Conservation (phyloP, 495 filamentous ascomycete genomes). For the Parachaetomium inaequale region DNA sequence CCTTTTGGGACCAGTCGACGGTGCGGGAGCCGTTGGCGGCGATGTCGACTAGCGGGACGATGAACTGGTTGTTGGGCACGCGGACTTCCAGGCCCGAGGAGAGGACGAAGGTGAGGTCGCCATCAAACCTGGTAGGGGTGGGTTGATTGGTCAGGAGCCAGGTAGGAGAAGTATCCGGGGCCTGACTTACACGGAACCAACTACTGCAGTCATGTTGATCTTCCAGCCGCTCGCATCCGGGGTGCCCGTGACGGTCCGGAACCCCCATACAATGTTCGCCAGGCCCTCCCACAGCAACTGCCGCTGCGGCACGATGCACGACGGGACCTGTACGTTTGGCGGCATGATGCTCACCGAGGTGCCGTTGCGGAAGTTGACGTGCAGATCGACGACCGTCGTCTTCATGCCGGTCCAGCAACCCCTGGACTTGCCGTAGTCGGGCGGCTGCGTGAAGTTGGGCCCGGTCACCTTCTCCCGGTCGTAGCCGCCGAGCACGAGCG, state of each 20-base stretch:
- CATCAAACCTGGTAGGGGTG: neutral
- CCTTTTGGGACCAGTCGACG: neutral
- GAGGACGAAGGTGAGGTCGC: neutral
- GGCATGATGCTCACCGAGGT: conserved; percentile 25
- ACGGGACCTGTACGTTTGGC: conserved; percentile 30
- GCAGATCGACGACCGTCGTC: conserved; percentile 24
- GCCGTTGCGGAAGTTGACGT: conserved; percentile 22
- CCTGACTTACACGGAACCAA: neutral
- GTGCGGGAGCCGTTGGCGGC: neutral
- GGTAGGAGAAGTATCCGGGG: neutral
- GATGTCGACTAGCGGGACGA: neutral
- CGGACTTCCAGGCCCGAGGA: neutral
- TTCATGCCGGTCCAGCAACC: conserved; percentile 35
- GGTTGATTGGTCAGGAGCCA: neutral
- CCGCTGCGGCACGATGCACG: conserved; percentile 38
- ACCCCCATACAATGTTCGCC: conserved; percentile 22
- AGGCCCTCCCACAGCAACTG: conserved; percentile 22
- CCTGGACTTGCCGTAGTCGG: conserved; percentile 19
- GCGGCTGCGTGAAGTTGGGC: conserved; percentile 28
- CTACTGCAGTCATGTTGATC: neutral
- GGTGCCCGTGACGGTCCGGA: too few species aligned
- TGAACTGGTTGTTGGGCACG: neutral
- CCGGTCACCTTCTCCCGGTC: conserved; percentile 42
- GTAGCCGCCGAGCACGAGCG: conserved; percentile 44
- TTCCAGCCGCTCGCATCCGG: neutral